A percentile compares a stretch with the other conserved stretches of the same genome.
Evolutionary conservation across 106 monocot species (phyloP).

Genomic region (Platanthera guangdongensis): DNA sequence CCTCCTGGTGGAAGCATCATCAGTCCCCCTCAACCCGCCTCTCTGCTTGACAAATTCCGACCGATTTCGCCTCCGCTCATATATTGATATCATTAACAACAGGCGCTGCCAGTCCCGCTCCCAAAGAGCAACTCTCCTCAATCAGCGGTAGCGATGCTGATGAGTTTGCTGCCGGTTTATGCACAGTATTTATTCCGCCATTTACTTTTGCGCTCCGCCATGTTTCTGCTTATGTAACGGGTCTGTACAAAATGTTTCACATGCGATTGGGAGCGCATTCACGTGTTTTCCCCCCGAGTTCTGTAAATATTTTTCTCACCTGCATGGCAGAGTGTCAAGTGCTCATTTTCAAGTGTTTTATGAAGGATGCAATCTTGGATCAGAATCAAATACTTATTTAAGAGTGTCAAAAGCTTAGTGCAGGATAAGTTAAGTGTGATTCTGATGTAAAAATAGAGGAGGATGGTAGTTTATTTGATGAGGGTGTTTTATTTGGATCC

Average conservation of each 20-base stretch:
- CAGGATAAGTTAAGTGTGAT: background rate
- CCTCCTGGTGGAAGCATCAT: slow-evolving; percentile 73
- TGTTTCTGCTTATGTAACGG: background rate
- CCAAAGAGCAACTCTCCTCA: slow-evolving; percentile 35
- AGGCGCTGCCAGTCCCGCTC: slow-evolving; percentile 51
- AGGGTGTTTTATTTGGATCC: background rate
- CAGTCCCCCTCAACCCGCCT: slow-evolving; percentile 53
- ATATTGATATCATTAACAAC: slow-evolving; percentile 65
- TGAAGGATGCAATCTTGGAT: background rate
- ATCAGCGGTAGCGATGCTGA: background rate
- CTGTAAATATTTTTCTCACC: background rate
- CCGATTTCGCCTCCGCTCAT: slow-evolving; percentile 39
- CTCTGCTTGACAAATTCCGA: slow-evolving; percentile 50
- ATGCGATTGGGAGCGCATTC: background rate
- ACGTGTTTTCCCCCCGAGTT: background rate
- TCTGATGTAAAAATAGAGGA: too few relatives aligned
- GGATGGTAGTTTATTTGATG: background rate
- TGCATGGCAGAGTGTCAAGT: background rate
- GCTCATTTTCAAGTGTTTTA: background rate
- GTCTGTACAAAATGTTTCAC: background rate
- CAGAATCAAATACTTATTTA: background rate
- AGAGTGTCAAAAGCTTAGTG: background rate
- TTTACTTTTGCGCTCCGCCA: background rate
- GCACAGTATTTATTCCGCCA: background rate
- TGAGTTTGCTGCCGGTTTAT: background rate